These are phyloP conservation scores for Hanseniaspora gamundiae DNA, from an alignment of 1,139 yeast species.

Conservation along the genomic window DNA sequence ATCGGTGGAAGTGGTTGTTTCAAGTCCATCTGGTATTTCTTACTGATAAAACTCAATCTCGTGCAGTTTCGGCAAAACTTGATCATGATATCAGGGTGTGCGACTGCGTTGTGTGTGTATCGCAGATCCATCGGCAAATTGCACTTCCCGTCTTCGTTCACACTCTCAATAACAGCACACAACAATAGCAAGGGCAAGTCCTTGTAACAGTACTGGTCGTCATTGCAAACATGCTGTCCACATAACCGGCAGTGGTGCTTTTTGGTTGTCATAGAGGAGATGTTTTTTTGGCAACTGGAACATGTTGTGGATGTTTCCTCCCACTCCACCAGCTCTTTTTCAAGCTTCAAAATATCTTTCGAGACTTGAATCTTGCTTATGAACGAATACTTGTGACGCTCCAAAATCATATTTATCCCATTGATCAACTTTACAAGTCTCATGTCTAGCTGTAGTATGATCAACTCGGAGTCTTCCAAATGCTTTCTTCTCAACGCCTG, in stretches of 20 bases:
- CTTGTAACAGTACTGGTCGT: slow-evolving; percentile 52
- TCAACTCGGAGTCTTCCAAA: slow-evolving; percentile 32
- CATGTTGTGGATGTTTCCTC: slow-evolving; percentile 44
- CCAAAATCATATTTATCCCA: slow-evolving; percentile 17
- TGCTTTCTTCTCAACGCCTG: slow-evolving; percentile 28
- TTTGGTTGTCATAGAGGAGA: slow-evolving; percentile 43
- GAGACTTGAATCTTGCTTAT: slow-evolving; percentile 17
- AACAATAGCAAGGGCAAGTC: slow-evolving; percentile 44
- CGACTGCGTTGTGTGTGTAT: slow-evolving; percentile 14
- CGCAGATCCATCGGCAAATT: slow-evolving; percentile 18
- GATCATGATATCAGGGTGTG: slow-evolving; percentile 23
- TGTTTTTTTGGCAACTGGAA: slow-evolving; percentile 47
- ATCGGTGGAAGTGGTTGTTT: slow-evolving; percentile 16
- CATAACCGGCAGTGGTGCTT: slow-evolving; percentile 87
- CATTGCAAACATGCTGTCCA: slow-evolving; percentile 74
- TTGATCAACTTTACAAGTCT: slow-evolving; percentile 41
- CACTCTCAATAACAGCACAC: slow-evolving; percentile 20
- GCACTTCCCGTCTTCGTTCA: slow-evolving; percentile 13
- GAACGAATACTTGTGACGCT: slow-evolving; percentile 12
- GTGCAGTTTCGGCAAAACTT: slow-evolving; percentile 66
- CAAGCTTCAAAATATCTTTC: slow-evolving; percentile 28
- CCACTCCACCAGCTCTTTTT: slow-evolving; percentile 57
- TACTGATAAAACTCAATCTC: slow-evolving; percentile 42
- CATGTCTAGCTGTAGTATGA: slow-evolving; percentile 48
- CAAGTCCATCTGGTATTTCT: slow-evolving; percentile 36